phyloP scores from a whole-genome alignment of 176 grass and related monocot genomes.

The Aegilops bicornis region DNA sequence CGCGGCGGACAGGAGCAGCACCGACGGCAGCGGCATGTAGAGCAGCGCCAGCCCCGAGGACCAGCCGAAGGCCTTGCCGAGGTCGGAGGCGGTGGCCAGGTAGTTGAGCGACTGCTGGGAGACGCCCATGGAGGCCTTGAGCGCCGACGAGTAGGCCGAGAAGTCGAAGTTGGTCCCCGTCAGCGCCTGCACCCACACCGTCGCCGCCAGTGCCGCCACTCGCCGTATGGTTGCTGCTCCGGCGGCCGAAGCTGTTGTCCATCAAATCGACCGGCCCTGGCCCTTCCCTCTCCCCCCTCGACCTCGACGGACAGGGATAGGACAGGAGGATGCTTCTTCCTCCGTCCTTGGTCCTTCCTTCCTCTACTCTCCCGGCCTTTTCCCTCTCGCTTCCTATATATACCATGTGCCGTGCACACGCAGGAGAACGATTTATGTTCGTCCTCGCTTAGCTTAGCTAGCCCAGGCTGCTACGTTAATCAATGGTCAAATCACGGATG shows the following conservation, averaged over 20 bases:
- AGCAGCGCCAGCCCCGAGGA: conserved; percentile 78
- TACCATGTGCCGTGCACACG: neutral
- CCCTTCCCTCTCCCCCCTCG: neutral
- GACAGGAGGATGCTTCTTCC: neutral
- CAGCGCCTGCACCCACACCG: conserved; percentile 88
- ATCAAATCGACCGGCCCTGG: neutral
- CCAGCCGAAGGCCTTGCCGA: conserved; percentile 84
- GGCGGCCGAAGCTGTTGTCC: neutral
- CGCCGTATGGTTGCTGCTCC: neutral
- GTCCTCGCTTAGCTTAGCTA: neutral
- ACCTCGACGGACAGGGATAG: neutral
- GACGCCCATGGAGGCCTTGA: conserved; percentile 58
- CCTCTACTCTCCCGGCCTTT: neutral
- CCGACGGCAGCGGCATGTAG: conserved; percentile 60
- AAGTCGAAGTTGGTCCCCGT: conserved; percentile 99
- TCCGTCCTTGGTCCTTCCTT: neutral
- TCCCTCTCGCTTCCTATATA: neutral
- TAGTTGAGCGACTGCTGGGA: conserved; percentile 88
- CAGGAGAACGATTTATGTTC: neutral
- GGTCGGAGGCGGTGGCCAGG: conserved; percentile 86
- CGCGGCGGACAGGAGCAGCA: conserved; percentile 60
- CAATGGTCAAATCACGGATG: neutral
- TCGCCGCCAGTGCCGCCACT: conserved; percentile 54
- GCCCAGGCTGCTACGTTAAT: neutral
- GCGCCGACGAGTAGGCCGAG: conserved; percentile 84